A percentile compares a stretch with the other conserved stretches of the same genome.
These are phyloP conservation scores for Scolecobasidium constrictum DNA, from an alignment of 2,329 filamentous ascomycete genomes.

Conservation along the genomic window DNA sequence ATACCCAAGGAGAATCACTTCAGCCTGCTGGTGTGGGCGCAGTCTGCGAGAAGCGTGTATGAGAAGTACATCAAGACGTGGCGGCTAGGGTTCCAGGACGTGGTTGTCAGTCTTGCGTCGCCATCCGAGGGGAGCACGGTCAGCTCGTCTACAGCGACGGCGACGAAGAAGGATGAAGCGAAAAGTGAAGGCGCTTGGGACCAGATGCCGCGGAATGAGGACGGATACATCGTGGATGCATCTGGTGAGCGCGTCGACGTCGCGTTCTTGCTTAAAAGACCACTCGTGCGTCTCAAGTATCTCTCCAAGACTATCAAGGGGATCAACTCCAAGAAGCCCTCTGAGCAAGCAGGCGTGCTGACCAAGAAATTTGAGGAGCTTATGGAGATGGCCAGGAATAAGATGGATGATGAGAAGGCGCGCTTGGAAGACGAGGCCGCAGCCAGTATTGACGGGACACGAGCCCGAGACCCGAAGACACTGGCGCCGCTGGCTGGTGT, in stretches of 20 bases:
- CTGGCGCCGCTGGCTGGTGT: slow-evolving; percentile 61
- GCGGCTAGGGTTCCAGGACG: slow-evolving; percentile 87
- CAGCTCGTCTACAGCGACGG: slow-evolving; percentile 26
- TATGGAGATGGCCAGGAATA: slow-evolving; percentile 64
- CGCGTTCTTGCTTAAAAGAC: slow-evolving; percentile 81
- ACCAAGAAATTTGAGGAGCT: slow-evolving; percentile 57
- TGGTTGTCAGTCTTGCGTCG: slow-evolving; percentile 85
- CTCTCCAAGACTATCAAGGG: slow-evolving; percentile 73
- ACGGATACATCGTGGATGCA: slow-evolving; percentile 53
- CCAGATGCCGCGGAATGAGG: slow-evolving; percentile 46
- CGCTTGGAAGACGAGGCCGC: slow-evolving; percentile 80
- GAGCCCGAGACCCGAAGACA: slow-evolving; percentile 68
- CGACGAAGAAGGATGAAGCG: slow-evolving; percentile 36
- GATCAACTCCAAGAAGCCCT: slow-evolving; percentile 45
- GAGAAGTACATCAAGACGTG: slow-evolving; percentile 77
- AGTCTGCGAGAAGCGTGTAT: slow-evolving; percentile 68
- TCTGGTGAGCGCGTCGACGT: slow-evolving; percentile 89
- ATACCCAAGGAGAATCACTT: slow-evolving; percentile 65
- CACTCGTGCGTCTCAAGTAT: slow-evolving; percentile 78
- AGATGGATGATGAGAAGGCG: slow-evolving; percentile 61
- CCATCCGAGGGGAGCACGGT: slow-evolving; percentile 49
- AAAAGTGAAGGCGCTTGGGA: slow-evolving; percentile 41
- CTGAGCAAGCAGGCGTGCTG: slow-evolving; percentile 47
- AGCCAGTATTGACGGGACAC: slow-evolving; percentile 67
- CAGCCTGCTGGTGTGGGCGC: slow-evolving; percentile 69